These are phyloP conservation scores for Rhipidocladum racemiflorum DNA, from an alignment of 176 grass and related monocot genomes.

Conservation along the genomic window DNA sequence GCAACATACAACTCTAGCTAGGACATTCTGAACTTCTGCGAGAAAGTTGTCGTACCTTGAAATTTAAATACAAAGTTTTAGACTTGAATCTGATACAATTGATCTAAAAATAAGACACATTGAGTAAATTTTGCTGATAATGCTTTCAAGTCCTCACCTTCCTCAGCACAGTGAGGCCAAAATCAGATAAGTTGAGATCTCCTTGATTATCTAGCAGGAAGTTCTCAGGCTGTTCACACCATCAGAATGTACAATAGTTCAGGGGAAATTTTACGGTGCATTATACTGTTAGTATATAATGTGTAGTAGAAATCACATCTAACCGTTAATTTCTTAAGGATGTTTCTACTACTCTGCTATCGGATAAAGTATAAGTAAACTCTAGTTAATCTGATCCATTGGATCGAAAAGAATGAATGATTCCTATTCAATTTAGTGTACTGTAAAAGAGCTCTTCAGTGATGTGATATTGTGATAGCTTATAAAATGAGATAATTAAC, in stretches of 20 bases:
- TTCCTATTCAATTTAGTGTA: too few species aligned
- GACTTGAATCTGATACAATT: background rate
- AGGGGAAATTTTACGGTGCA: too few species aligned
- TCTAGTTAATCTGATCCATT: too few species aligned
- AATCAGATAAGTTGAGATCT: conserved; percentile 73
- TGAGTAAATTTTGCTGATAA: background rate
- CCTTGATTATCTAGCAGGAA: conserved; percentile 64
- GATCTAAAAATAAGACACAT: background rate
- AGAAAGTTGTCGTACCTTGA: conserved; percentile 47
- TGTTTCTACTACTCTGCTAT: too few species aligned
- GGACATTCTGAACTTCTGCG: background rate
- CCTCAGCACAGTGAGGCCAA: conserved; percentile 56
- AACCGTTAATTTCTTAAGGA: too few species aligned
- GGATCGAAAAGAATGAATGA: too few species aligned
- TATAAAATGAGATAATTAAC: background rate
- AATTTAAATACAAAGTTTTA: background rate
- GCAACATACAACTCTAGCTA: background rate
- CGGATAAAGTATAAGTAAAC: too few species aligned
- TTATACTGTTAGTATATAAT: too few species aligned
- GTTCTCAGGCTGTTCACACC: conserved; percentile 63
- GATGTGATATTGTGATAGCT: background rate
- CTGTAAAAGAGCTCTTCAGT: too few species aligned
- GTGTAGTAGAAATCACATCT: too few species aligned
- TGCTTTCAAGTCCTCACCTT: conserved; percentile 36
- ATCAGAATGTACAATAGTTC: conserved; percentile 18